phyloP scores from a whole-genome alignment of 495 filamentous ascomycete species.

The Talaromyces ruber region DNA sequence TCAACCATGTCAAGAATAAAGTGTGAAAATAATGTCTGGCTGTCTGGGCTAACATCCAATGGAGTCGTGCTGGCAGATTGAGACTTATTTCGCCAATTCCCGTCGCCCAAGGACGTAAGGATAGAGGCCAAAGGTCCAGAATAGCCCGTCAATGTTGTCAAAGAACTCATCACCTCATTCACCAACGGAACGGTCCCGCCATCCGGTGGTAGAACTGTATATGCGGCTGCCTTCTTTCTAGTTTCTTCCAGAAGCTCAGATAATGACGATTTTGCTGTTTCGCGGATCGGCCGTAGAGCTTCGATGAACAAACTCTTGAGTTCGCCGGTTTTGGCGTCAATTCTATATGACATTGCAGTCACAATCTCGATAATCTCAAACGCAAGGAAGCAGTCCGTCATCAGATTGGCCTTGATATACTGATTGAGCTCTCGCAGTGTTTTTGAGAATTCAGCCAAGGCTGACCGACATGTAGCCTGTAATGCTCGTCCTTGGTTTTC shows the following conservation, averaged over 20 bases:
- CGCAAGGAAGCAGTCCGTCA: slow-evolving; percentile 90
- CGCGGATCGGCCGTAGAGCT: slow-evolving; percentile 77
- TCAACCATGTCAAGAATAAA: slow-evolving; percentile 85
- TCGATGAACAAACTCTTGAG: slow-evolving; percentile 76
- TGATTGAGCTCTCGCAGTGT: slow-evolving; percentile 83
- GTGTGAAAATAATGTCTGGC: slow-evolving; percentile 76
- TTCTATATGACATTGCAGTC: slow-evolving; percentile 63
- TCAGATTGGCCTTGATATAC: slow-evolving; percentile 77
- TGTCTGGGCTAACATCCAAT: slow-evolving; percentile 83
- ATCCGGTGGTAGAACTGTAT: slow-evolving; percentile 66
- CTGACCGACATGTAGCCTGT: slow-evolving; percentile 62
- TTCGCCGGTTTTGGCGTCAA: slow-evolving; percentile 77
- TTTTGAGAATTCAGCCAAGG: slow-evolving; percentile 72
- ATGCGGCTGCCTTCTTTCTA: slow-evolving; percentile 51
- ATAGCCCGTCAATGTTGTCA: slow-evolving; percentile 82
- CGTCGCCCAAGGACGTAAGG: slow-evolving; percentile 84
- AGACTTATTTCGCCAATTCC: slow-evolving; percentile 65
- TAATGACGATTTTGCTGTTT: slow-evolving; percentile 84
- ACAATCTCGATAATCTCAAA: slow-evolving; percentile 96
- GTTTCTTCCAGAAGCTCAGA: slow-evolving; percentile 81
- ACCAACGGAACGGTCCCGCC: slow-evolving; percentile 72
- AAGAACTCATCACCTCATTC: slow-evolving; percentile 74
- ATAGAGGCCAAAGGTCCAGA: slow-evolving; percentile 80
- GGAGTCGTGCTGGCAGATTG: slow-evolving; percentile 59
- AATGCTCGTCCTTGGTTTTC: slow-evolving; percentile 76